phyloP scores from a whole-genome alignment of 1,284 basidiomycete species.

The Malassezia psittaci region DNA sequence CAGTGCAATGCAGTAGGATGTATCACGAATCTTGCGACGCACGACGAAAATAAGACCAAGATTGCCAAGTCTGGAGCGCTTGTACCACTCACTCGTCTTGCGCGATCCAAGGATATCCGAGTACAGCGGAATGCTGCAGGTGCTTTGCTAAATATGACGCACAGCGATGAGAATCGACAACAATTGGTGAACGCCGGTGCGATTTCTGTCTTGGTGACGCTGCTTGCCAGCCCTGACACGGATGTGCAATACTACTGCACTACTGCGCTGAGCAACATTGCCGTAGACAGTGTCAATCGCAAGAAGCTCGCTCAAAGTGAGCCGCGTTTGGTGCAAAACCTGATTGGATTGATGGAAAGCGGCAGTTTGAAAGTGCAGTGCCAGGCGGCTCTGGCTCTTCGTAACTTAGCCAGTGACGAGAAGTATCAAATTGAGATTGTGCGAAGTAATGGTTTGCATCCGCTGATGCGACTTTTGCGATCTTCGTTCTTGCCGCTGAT shows the following conservation, averaged over 20 bases:
- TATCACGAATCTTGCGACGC: constrained; percentile 95
- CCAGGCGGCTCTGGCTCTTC: constrained; percentile 87
- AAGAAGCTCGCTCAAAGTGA: constrained; percentile 92
- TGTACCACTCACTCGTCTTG: constrained; percentile 87
- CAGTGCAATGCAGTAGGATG: constrained; percentile 99
- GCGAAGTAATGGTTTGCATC: constrained; percentile 82
- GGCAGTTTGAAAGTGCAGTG: constrained; percentile 97
- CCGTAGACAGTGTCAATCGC: constrained; percentile 59
- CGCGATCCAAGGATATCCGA: constrained; percentile 96
- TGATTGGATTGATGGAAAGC: constrained; percentile 94
- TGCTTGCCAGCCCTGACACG: constrained; percentile 92
- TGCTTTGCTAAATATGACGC: constrained; percentile 97
- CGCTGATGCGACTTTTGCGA: constrained; percentile 84
- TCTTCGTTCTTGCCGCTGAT: constrained; percentile 98
- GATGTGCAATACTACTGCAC: constrained; percentile 99
- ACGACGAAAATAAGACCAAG: constrained; percentile 99
- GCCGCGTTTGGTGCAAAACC: constrained; percentile 84
- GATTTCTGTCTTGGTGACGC: constrained; percentile 88
- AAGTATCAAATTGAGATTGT: constrained; percentile 99
- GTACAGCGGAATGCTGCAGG: constrained; percentile 98
- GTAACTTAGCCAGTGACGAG: constrained; percentile 95
- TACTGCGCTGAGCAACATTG: constrained; percentile 95
- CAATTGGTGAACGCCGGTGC: constrained; percentile 97
- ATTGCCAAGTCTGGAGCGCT: constrained; percentile 98
- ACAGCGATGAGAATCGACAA: constrained; percentile 89